Percentiles rank a stretch among this genome's conserved stretches.
These are phyloP conservation scores for Eucalyptus curtisii DNA, from an alignment of 345 rosid genomes.

Conservation along the genomic window DNA sequence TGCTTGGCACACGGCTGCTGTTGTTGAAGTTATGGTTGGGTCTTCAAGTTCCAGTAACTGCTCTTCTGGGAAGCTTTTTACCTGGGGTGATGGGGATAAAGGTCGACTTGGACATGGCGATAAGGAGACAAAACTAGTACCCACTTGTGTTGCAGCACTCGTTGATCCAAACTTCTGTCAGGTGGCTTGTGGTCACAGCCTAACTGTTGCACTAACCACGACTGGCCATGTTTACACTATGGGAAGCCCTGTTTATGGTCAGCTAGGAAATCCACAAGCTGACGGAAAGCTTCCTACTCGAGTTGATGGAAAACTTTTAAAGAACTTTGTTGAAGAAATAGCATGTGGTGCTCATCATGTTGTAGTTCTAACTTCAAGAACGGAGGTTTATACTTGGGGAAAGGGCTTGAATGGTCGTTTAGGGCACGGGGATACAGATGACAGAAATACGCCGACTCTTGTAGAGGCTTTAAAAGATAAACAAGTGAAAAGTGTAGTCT, in stretches of 20 bases:
- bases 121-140: constrained; percentile 56
- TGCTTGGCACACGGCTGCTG: constrained; percentile 85
- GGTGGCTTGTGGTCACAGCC: constrained; percentile 68
- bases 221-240: constrained; percentile 63
- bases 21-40: constrained; percentile 76
- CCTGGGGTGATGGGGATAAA: constrained; percentile 87
- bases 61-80: constrained; percentile 66
- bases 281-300: constrained; percentile 55
- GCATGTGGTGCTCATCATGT: constrained; percentile 74
- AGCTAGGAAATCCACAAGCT: constrained; percentile 54
- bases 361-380: constrained; percentile 64
- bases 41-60: constrained; percentile 65
- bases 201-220: constrained; percentile 57
- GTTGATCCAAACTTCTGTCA: constrained; percentile 71
- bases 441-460: constrained; percentile 42
- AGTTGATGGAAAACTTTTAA: constrained; percentile 54
- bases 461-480: constrained; percentile 65
- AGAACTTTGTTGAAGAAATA: constrained; percentile 64
- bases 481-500: constrained; percentile 65
- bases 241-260: constrained; percentile 80
- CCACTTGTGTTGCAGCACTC: constrained; percentile 71
- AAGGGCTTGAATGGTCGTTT: constrained; percentile 72
- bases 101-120: constrained; percentile 80
- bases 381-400: constrained; percentile 85
- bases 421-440: constrained; percentile 66